These are phyloP conservation scores for Lentinula boryana DNA, from an alignment of 768 basidiomycete species.

Conservation along the genomic window DNA sequence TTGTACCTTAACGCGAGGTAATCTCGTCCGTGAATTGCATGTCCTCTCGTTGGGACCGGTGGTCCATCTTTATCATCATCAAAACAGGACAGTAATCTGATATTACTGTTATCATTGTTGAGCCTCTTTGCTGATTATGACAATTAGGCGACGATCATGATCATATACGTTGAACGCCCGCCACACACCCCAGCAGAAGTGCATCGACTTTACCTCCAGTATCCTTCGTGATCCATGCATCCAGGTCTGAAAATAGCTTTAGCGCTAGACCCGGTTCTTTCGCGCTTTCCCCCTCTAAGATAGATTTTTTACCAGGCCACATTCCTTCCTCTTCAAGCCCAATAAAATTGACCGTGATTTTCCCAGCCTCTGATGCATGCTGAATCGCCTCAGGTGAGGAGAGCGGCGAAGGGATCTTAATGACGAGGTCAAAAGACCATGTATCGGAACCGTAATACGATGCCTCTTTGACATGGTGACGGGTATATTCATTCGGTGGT, in stretches of 20 bases:
- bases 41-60: too few species aligned
- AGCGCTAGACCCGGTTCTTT: slow-evolving; percentile 50
- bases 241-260: slow-evolving; percentile 67
- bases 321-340: slow-evolving; percentile 80
- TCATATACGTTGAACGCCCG: slow-evolving; percentile 29
- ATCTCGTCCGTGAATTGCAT: too few species aligned
- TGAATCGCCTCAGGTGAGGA: not conserved
- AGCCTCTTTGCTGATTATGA: too few species aligned
- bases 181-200: slow-evolving; percentile 64
- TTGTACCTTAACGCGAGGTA: too few species aligned
- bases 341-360: slow-evolving; percentile 64
- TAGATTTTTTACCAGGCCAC: slow-evolving; percentile 65
- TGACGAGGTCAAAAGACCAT: slow-evolving; percentile 68
- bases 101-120: not conserved
- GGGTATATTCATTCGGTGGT: slow-evolving; percentile 66
- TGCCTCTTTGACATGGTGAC: slow-evolving; percentile 90
- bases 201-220: slow-evolving; percentile 64
- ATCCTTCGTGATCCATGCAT: slow-evolving; percentile 65
- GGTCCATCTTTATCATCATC: too few species aligned
- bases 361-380: not conserved
- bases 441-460: slow-evolving; percentile 76
- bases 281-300: slow-evolving; percentile 17
- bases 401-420: slow-evolving; percentile 40
- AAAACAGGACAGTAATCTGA: too few species aligned
- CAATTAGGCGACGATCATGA: not conserved